Percentiles rank a stretch among this genome's conserved stretches.
phyloP scores from a whole-genome alignment of 2,329 filamentous ascomycete species.

The Diaporthe citri region DNA sequence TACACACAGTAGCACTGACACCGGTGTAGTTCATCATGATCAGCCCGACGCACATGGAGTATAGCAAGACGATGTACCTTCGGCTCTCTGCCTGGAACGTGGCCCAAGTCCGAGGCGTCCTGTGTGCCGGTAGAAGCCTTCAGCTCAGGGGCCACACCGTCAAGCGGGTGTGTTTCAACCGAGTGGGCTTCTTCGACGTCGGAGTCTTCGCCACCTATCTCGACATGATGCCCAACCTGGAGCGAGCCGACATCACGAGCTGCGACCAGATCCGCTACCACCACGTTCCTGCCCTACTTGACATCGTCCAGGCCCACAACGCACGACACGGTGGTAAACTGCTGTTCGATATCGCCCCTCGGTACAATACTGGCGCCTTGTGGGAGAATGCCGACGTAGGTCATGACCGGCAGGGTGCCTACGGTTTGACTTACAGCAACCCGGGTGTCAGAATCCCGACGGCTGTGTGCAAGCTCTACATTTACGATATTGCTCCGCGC shows the following conservation, averaged over 20 bases:
- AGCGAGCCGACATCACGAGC: constrained; percentile 28
- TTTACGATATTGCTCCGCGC: constrained; percentile 34
- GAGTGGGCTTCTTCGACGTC: constrained; percentile 30
- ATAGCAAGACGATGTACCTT: background rate
- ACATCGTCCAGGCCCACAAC: constrained; percentile 17
- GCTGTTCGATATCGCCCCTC: constrained; percentile 25
- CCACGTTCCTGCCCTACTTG: constrained; percentile 23
- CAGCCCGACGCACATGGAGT: constrained; percentile 8
- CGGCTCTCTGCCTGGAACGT: background rate
- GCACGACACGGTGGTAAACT: background rate
- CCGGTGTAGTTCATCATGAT: constrained; percentile 17
- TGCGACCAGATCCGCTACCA: constrained; percentile 33
- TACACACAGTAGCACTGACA: background rate
- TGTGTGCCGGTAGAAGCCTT: constrained; percentile 20
- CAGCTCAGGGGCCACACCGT: background rate
- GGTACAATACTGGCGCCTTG: constrained; percentile 22
- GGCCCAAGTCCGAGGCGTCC: background rate
- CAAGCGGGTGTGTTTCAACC: constrained; percentile 20
- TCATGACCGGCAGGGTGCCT: constrained; percentile 30
- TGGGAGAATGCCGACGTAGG: background rate
- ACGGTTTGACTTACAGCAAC: constrained; percentile 30
- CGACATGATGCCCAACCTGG: constrained; percentile 31
- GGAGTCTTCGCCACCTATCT: constrained; percentile 10
- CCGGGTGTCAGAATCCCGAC: constrained; percentile 31
- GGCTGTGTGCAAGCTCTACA: constrained; percentile 21